phyloP scores from a whole-genome alignment of 805 yeast genomes.

The Wickerhamiella spandovensis region DNA sequence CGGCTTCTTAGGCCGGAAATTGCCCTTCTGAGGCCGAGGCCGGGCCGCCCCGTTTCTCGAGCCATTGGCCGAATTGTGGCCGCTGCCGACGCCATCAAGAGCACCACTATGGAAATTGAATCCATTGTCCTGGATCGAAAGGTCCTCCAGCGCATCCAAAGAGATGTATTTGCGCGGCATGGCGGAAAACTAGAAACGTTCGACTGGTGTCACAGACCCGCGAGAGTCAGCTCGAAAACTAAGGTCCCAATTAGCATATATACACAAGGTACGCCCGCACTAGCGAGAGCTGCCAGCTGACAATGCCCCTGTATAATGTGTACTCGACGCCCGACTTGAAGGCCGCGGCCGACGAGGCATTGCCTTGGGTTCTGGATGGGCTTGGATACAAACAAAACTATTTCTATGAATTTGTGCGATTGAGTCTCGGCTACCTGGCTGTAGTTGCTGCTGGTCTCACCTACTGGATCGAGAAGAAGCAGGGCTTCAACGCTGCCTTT shows the following conservation, averaged over 20 bases:
- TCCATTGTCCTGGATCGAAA: background rate
- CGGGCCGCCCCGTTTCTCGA: background rate
- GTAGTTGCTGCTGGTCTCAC: constrained; percentile 12
- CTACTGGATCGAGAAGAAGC: constrained; percentile 12
- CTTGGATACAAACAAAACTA: constrained; percentile 15
- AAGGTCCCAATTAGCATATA: background rate
- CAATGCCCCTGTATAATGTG: background rate
- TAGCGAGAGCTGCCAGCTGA: background rate
- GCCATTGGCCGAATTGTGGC: background rate
- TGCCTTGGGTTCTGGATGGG: constrained; percentile 11
- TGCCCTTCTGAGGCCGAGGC: background rate
- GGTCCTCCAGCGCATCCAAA: background rate
- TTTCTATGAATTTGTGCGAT: constrained; percentile 11
- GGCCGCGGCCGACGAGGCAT: constrained; percentile 12
- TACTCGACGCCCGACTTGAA: constrained; percentile 2
- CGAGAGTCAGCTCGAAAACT: background rate
- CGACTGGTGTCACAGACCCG: background rate
- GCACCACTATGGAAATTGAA: background rate
- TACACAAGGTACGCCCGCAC: too few species aligned
- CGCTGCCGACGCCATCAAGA: background rate
- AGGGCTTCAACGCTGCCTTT: constrained; percentile 9
- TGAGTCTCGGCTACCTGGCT: constrained; percentile 11
- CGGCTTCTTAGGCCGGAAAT: background rate
- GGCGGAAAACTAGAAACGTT: background rate
- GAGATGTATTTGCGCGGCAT: background rate